Base-by-base conservation (phyloP, 1,284 basidiomycete genomes). In the Peniophora sp. region DNA sequence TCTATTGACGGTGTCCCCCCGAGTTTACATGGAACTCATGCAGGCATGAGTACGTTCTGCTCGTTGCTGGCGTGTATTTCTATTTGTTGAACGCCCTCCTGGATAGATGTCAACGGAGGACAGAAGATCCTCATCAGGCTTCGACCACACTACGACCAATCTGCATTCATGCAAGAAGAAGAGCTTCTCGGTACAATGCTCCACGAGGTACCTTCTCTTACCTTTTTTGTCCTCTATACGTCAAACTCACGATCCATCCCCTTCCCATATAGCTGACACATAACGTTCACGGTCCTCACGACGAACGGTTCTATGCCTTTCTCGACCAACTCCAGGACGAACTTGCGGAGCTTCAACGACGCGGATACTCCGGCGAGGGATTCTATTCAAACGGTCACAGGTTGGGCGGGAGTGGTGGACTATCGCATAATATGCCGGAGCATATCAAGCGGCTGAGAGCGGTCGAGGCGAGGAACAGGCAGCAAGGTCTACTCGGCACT, bases 261-360 rank as follows among this genome's bases (percentile, higher is more conserved):
- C 6, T 20, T 8, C n/a, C 38, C 38, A 49, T 32, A 25, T 53
- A 92, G 86, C 81, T 95, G 32, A 88, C 91, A 0, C 92, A 95
- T 63, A 94, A 91, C 61, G 81, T 87, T 5, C 88, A 91, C 62
- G 89, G 89, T 1, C 86, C 90, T 2, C 92, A 95, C 60, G 88
- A 95, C 58, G 83, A 89, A 23, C 77, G 77, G 50, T 89, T 88
- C 62, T 92, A 93, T 72, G 87, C 86, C 55, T 81, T 85, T 53
- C 78, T 95, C 1, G 74, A 79, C 9, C 77, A 74, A 20, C 72
- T 96, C 3, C 84, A 92, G 60, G 84, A 91, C 48, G 92, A 95
- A 66, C 92, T 83, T 60, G 84, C 88, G 50, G 78, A 75, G 1
- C 73, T 94, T 8, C 82, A 83, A 57, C 71, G 77, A 16, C 81